phyloP scores from a whole-genome alignment of 1,284 basidiomycete species.

The Ceratobasidium sp. region DNA sequence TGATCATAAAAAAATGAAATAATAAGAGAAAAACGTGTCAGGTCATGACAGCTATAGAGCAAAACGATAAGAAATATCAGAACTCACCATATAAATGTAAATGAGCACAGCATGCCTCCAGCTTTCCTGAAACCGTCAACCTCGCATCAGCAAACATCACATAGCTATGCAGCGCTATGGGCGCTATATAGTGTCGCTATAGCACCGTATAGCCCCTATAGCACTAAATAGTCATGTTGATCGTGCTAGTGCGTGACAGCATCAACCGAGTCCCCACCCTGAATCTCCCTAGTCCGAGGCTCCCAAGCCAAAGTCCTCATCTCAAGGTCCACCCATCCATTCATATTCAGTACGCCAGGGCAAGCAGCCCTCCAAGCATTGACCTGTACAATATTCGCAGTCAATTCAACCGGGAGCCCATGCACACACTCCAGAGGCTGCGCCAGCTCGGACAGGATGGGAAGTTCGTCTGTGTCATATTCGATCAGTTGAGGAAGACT shows the following conservation, averaged over 20 bases:
- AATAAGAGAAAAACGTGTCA: too few relatives aligned
- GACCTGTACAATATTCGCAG: background rate
- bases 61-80: too few relatives aligned
- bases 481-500: constrained; percentile 2
- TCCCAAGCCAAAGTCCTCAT: background rate
- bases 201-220: too few relatives aligned
- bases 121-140: constrained; percentile 25
- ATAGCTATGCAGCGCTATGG: too few relatives aligned
- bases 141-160: too few relatives aligned
- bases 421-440: constrained; percentile 13
- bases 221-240: too few relatives aligned
- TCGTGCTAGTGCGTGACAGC: too few relatives aligned
- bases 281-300: background rate
- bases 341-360: background rate
- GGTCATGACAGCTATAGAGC: too few relatives aligned
- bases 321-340: constrained; percentile 11
- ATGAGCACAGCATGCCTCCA: constrained; percentile 33
- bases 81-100: constrained; percentile 33
- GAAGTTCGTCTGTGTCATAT: constrained; percentile 2
- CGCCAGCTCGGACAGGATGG: background rate
- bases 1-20: too few relatives aligned
- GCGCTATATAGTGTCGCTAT: too few relatives aligned
- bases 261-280: constrained; percentile 3
- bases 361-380: background rate
- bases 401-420: background rate